phyloP scores from a whole-genome alignment of 192 early-diverging fungal species.

The Radiomyces spectabilis region DNA sequence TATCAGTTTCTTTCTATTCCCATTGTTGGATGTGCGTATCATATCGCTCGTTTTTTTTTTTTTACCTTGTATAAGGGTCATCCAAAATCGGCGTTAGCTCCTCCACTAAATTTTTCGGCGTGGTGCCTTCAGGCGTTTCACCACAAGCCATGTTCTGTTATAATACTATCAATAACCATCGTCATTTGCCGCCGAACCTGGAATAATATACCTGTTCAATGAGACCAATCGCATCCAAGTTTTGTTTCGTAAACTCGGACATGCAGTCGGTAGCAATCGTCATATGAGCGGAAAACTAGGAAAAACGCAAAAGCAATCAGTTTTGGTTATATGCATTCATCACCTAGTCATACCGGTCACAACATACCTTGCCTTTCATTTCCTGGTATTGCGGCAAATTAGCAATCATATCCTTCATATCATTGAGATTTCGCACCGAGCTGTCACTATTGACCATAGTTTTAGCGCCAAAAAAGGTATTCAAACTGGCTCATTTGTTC shows the following conservation, averaged over 20 bases:
- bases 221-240: constrained; percentile 57
- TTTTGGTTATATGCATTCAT: too few species aligned
- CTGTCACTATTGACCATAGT: constrained; percentile 1
- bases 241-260: constrained; percentile 60
- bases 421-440: constrained; percentile 45
- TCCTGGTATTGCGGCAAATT: constrained; percentile 86
- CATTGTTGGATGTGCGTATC: too few species aligned
- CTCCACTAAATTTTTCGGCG: constrained; percentile 58
- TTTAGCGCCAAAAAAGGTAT: background rate
- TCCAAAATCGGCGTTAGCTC: constrained; percentile 75
- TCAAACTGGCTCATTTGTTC: background rate
- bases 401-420: constrained; percentile 82
- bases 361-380: constrained; percentile 50
- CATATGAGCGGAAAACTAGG: constrained; percentile 77
- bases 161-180: too few species aligned
- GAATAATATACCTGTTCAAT: constrained; percentile 75
- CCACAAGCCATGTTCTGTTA: constrained; percentile 68
- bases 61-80: constrained; percentile 52
- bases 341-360: too few species aligned
- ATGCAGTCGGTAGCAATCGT: constrained; percentile 82
- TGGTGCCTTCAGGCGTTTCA: constrained; percentile 62
- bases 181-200: too few species aligned
- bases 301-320: too few species aligned
- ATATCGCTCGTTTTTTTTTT: background rate
- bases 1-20: too few species aligned